Evolutionary conservation across 2,329 filamentous ascomycete species (phyloP).

Genomic region (Beauveria sp.): DNA sequence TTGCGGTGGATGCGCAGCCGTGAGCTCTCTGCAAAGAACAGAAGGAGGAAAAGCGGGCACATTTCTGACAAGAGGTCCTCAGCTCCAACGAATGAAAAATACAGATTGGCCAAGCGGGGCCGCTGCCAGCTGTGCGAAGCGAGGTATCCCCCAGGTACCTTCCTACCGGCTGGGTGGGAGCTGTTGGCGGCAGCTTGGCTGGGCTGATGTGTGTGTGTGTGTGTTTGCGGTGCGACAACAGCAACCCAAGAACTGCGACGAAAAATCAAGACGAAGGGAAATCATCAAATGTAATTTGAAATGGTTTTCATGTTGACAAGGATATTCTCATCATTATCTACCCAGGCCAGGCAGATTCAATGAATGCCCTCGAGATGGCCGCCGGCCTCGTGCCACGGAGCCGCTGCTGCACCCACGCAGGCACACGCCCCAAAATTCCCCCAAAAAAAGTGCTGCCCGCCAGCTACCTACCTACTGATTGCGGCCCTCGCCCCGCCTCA

Average conservation of each 20-base stretch:
- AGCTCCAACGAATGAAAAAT: background rate
- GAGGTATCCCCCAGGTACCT: background rate
- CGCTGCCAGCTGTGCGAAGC: no score
- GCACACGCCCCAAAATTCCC: background rate
- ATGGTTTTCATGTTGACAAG: background rate
- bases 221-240: background rate
- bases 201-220: no score
- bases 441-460: background rate
- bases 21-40: background rate
- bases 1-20: background rate
- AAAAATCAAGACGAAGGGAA: background rate
- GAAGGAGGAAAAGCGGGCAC: background rate
- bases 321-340: background rate
- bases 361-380: background rate
- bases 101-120: background rate
- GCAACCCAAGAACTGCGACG: background rate
- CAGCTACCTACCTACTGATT: constrained; percentile 39
- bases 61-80: background rate
- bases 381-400: background rate
- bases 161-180: background rate
- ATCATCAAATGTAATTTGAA: background rate
- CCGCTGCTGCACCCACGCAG: background rate
- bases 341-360: background rate
- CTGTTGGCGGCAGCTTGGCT: background rate
- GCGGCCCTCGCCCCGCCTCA: constrained; percentile 46